phyloP scores from a whole-genome alignment of 2,329 filamentous ascomycete species.

The Neonectria coccinea region DNA sequence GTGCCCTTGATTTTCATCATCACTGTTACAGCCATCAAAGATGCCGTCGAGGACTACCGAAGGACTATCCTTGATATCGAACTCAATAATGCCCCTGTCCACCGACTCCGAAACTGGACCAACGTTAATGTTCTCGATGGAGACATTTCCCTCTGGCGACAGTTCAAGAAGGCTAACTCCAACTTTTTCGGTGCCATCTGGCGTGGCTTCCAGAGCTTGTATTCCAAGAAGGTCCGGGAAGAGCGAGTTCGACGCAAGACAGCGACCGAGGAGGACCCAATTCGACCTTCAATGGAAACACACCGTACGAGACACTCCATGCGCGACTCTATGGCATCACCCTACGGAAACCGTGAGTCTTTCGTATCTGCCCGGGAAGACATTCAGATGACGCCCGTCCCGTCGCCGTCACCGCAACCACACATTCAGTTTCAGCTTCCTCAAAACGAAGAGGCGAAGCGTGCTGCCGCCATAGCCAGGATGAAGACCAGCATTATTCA shows the following conservation, averaged over 20 bases:
- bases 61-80: slow-evolving; percentile 91
- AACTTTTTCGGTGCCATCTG: slow-evolving; percentile 67
- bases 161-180: slow-evolving; percentile 88
- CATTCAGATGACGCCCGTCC: slow-evolving; percentile 96
- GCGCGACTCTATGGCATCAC: slow-evolving; percentile 58
- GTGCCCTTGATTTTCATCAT: slow-evolving; percentile 95
- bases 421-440: slow-evolving; percentile 55
- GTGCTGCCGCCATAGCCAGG: slow-evolving; percentile 54
- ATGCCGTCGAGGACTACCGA: slow-evolving; percentile 94
- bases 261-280: slow-evolving; percentile 58
- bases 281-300: slow-evolving; percentile 68
- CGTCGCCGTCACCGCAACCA: slow-evolving; percentile 75
- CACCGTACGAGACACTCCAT: slow-evolving; percentile 50
- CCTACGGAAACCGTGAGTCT: slow-evolving; percentile 66
- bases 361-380: slow-evolving; percentile 71
- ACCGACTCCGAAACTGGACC: slow-evolving; percentile 86
- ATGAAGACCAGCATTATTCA: slow-evolving; percentile 76
- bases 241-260: slow-evolving; percentile 62
- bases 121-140: slow-evolving; percentile 95
- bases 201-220: slow-evolving; percentile 59
- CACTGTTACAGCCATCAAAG: slow-evolving; percentile 88
- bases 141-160: slow-evolving; percentile 86
- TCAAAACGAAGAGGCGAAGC: slow-evolving; percentile 50
- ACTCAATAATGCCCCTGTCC: slow-evolving; percentile 95
- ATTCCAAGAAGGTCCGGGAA: slow-evolving; percentile 63